Conservation (phyloP, 192 early-diverging fungal species). For the Gamsiella multidivaricata region DNA sequence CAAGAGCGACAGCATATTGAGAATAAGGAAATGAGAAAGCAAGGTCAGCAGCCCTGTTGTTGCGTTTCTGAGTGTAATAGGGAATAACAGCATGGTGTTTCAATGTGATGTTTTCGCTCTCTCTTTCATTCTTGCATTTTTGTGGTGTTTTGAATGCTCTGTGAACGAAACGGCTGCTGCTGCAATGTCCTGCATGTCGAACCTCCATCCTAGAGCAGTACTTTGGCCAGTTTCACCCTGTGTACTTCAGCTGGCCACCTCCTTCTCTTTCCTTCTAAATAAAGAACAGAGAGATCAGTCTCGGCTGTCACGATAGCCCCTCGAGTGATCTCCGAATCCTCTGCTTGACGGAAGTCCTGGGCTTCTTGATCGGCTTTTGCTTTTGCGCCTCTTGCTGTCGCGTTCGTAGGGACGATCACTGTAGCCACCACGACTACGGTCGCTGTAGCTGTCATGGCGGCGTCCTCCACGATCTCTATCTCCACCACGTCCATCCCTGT, state of each 20-base stretch:
- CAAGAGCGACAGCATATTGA: too few species aligned
- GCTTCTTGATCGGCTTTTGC: constrained; percentile 43
- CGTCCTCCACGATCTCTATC: constrained; percentile 51
- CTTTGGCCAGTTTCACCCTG: not conserved
- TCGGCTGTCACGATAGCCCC: constrained; percentile 30
- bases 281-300: constrained; percentile 7
- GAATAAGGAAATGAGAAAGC: not conserved
- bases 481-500: constrained; percentile 43
- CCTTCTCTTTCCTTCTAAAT: not conserved
- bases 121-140: constrained; percentile 13
- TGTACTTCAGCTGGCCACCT: not conserved
- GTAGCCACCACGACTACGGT: constrained; percentile 59
- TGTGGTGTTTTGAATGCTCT: not conserved
- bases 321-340: constrained; percentile 18
- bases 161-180: not conserved
- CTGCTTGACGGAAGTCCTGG: constrained; percentile 32
- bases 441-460: constrained; percentile 46
- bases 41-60: constrained; percentile 23
- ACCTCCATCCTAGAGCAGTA: too few species aligned
- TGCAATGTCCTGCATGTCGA: too few species aligned
- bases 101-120: not conserved
- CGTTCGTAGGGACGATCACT: constrained; percentile 53
- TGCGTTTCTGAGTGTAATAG: not conserved
- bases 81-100: too few species aligned
- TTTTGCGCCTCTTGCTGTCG: constrained; percentile 50